Conservation (phyloP, 805 yeast species). For the Candida sanyiensis region DNA sequence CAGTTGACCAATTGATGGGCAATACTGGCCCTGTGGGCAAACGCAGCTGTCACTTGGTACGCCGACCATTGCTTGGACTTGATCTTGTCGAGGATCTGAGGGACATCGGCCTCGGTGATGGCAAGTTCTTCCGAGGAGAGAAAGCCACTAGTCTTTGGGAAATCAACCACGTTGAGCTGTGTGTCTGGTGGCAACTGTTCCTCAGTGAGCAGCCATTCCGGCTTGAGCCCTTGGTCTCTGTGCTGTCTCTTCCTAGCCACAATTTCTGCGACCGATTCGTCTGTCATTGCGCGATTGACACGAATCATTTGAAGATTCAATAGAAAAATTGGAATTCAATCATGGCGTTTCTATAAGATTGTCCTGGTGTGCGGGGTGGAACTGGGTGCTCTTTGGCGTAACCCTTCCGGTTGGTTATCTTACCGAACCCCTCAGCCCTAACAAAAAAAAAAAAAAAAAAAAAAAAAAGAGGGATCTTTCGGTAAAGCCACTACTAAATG, state of each 20-base stretch:
- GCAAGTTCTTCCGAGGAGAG: constrained; percentile 32
- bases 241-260: constrained; percentile 35
- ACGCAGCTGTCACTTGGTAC: constrained; percentile 31
- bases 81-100: constrained; percentile 24
- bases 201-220: constrained; percentile 36
- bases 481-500: too few species aligned
- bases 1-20: constrained; percentile 59
- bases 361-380: too few species aligned
- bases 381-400: too few species aligned
- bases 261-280: constrained; percentile 31
- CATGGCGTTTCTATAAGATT: too few species aligned
- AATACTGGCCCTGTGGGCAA: constrained; percentile 42
- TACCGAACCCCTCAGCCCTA: too few species aligned
- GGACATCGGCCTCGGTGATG: constrained; percentile 23
- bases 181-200: constrained; percentile 10
- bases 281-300: constrained; percentile 10
- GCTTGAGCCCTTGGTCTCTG: constrained; percentile 38
- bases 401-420: too few species aligned
- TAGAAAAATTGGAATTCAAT: too few species aligned
- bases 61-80: constrained; percentile 33
- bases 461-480: too few species aligned
- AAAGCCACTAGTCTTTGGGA: constrained; percentile 33
- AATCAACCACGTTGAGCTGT: constrained; percentile 34
- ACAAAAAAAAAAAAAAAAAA: too few species aligned
- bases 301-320: neutral